Evolutionary conservation across 306 rosid species (phyloP), one percentile per base, ranked within the genome.

Genomic region (Delonix regia): DNA sequence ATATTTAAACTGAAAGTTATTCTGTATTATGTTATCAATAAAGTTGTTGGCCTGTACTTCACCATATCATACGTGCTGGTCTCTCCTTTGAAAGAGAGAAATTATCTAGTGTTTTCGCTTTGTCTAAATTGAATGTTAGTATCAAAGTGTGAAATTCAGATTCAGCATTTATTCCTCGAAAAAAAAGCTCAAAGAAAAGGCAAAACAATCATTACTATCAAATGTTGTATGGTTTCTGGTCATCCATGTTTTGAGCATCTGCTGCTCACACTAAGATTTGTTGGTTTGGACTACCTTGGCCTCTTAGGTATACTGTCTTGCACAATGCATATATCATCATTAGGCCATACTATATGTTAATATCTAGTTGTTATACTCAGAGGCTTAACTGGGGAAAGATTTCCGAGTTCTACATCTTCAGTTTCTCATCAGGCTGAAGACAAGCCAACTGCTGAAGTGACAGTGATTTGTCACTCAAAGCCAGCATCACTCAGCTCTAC

Each of bases 401-500:
- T 68, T 78, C 62, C 86, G 41, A 71, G 67, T 69, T 74, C 81
- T 33, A n/a, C 81, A 67, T 83, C 78, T 48, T 80, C 84, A 21
- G 89, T 79, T 76, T 79, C 78, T 53, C 82, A 82, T 81, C 89
- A 69, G 38, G 82, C 80, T 66, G 94, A 90, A 79, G 90, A 84
- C 86, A 92, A 89, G 85, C 78, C 78, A 79, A 74, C 84, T 13
- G 86, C 85, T 11, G 96, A 93, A 74, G 86, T 82, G 81, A 90
- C 84, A 14, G 93, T 93, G 57, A 86, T 93, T 81, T 93, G 96
- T 85, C 98, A 93, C 87, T 93, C 98, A 55, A 89, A 87, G 69
- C 98, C 98, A 66, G 94, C 98, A 66, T 93, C 98, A 16, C 90
- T 93, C 80, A 90, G 98, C 79, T 93, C 98, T 67, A 93, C 98